phyloP scores from a whole-genome alignment of 2,329 filamentous ascomycete species.

The Leptographium lundbergii region DNA sequence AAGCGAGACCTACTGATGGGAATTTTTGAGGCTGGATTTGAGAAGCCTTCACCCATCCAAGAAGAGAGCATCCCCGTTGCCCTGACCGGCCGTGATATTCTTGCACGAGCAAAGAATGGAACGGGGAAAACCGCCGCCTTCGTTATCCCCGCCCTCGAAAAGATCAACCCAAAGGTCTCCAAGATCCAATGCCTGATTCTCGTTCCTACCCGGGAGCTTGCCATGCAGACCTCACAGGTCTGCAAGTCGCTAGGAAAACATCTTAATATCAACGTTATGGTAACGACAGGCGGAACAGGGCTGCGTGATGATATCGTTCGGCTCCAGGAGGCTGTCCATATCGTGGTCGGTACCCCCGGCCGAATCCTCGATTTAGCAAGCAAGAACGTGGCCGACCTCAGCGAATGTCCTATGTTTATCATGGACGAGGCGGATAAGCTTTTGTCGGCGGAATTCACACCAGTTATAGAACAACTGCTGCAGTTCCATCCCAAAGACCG shows the following conservation, averaged over 20 bases:
- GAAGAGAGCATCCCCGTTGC: conserved; percentile 98
- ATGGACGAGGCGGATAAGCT: conserved; percentile 99
- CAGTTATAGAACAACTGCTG: conserved; percentile 90
- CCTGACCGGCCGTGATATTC: conserved; percentile 84
- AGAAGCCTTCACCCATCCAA: conserved; percentile 97
- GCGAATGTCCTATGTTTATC: conserved; percentile 93
- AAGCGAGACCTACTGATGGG: conserved; percentile 96
- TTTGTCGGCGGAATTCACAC: conserved; percentile 90
- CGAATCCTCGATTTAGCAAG: conserved; percentile 92
- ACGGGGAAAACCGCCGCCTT: conserved; percentile 98
- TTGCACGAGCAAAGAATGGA: conserved; percentile 95
- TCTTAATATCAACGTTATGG: conserved; percentile 96
- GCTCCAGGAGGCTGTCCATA: conserved; percentile 86
- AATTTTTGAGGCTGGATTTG: conserved; percentile 97
- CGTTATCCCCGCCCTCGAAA: conserved; percentile 87
- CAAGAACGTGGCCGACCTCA: conserved; percentile 92
- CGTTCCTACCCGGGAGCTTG: conserved; percentile 91
- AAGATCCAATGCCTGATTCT: conserved; percentile 96
- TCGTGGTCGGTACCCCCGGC: conserved; percentile 93
- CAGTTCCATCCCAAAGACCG: conserved; percentile 94
- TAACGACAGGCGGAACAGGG: conserved; percentile 91
- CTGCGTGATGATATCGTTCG: conserved; percentile 95
- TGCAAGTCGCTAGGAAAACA: conserved; percentile 98
- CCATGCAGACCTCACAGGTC: conserved; percentile 96
- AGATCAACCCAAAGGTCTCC: conserved; percentile 90